Evolutionary conservation across 2,329 filamentous ascomycete genomes (phyloP).

Genomic region (Exophiala spinifera): DNA sequence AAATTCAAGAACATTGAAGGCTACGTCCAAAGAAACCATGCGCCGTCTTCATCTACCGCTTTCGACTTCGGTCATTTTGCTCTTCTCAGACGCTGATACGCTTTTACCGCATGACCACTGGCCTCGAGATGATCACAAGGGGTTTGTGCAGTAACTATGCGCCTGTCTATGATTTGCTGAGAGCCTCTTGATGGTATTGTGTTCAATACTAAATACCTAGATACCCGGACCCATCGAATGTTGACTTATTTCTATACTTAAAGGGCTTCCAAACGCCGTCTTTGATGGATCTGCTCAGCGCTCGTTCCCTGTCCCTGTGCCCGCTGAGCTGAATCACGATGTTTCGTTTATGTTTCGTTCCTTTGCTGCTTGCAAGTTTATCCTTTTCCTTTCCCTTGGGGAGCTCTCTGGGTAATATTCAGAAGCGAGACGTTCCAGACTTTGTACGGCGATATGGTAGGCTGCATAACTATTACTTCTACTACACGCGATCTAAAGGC

Average conservation of each 20-base stretch:
- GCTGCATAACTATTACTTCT: background rate
- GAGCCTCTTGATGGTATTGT: background rate
- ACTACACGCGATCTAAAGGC: background rate
- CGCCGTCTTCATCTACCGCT: background rate
- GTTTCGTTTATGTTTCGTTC: background rate
- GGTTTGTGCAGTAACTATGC: no score
- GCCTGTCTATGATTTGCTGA: background rate
- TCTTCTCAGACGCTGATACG: background rate
- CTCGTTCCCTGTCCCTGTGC: background rate
- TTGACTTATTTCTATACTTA: no score
- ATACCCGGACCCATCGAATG: no score
- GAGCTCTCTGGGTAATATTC: background rate
- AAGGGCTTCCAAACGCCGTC: no score
- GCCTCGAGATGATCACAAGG: background rate
- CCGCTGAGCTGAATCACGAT: background rate
- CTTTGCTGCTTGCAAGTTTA: background rate
- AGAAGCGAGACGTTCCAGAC: slow-evolving; percentile 19
- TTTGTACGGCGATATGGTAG: slow-evolving; percentile 22
- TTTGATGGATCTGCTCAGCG: no score
- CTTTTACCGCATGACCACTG: background rate
- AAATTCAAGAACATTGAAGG: background rate
- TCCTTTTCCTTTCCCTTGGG: slow-evolving; percentile 3
- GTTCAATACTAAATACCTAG: no score
- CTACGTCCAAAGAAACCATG: background rate
- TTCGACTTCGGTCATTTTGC: background rate